Percentiles rank a stretch among this genome's conserved stretches.
These are phyloP conservation scores for Pachysandra terminalis DNA, from an alignment of 164 flowering plant species.

Conservation along the genomic window DNA sequence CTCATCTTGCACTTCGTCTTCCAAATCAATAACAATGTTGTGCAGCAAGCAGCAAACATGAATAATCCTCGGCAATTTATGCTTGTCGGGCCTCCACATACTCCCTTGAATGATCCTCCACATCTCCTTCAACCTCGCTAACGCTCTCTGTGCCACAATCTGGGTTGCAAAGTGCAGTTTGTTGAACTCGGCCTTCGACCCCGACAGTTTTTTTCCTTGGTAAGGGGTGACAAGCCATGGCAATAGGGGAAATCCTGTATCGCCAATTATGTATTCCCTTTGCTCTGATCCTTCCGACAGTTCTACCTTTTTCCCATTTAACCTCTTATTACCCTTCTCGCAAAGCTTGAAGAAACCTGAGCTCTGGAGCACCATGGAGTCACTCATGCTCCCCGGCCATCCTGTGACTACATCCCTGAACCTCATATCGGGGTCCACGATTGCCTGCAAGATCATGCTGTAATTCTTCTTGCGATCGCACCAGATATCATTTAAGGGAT, in stretches of 20 bases:
- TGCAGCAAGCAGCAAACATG: slow-evolving; percentile 89
- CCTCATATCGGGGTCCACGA: too few species aligned
- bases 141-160: slow-evolving; percentile 64
- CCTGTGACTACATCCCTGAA: slow-evolving; percentile 85
- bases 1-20: too few species aligned
- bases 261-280: slow-evolving; percentile 78
- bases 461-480: slow-evolving; percentile 58
- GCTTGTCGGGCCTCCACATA: slow-evolving; percentile 95
- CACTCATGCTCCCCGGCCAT: slow-evolving; percentile 83
- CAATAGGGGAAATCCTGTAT: slow-evolving; percentile 58
- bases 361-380: slow-evolving; percentile 39
- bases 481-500: slow-evolving; percentile 48
- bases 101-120: too few species aligned
- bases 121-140: slow-evolving; percentile 78
- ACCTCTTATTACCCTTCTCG: slow-evolving; percentile 56
- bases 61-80: slow-evolving; percentile 75
- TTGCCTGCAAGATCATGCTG: slow-evolving; percentile 85
- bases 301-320: slow-evolving; percentile 54
- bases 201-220: slow-evolving; percentile 52
- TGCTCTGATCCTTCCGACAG: slow-evolving; percentile 54
- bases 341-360: slow-evolving; percentile 65
- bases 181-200: slow-evolving; percentile 56
- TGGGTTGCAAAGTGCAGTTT: slow-evolving; percentile 62
- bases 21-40: slow-evolving; percentile 80
- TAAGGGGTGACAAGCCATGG: too few species aligned